Evolutionary conservation across 116 monocot species (phyloP).

Genomic region (Iris pallida): DNA sequence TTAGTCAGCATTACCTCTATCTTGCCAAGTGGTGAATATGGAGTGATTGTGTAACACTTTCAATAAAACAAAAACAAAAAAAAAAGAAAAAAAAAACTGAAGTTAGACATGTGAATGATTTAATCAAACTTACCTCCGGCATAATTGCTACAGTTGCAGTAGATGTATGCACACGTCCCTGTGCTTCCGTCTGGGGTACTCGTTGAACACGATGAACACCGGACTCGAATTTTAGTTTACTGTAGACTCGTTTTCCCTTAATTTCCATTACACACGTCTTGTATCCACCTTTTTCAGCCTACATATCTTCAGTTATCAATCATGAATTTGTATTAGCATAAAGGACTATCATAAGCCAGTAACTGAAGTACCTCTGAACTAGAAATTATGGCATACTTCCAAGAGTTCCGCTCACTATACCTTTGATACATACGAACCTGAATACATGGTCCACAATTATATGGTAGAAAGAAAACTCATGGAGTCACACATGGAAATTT

Average conservation of each 20-base stretch:
- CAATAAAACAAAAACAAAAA: not conserved
- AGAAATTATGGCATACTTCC: constrained; percentile 65
- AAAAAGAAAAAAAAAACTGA: not conserved
- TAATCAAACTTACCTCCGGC: constrained; percentile 67
- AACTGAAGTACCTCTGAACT: constrained; percentile 67
- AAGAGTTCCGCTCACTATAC: constrained; percentile 68
- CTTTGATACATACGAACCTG: constrained; percentile 96
- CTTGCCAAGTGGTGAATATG: not conserved
- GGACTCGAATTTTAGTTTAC: constrained; percentile 91
- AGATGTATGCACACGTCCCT: constrained; percentile 93
- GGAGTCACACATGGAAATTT: not conserved
- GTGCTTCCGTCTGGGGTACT: constrained; percentile 91
- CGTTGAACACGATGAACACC: constrained; percentile 98
- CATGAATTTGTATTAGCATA: constrained; percentile 3
- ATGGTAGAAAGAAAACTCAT: not conserved
- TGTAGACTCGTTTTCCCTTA: constrained; percentile 77
- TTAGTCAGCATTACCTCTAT: not conserved
- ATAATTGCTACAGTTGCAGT: constrained; percentile 99
- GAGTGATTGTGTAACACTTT: not conserved
- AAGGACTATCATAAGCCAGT: not conserved
- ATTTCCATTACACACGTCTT: constrained; percentile 93
- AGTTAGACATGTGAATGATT: not conserved
- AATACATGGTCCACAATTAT: constrained; percentile 4
- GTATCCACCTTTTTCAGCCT: constrained; percentile 97
- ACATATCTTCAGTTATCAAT: constrained; percentile 16